Conservation (phyloP, 495 filamentous ascomycete genomes). For the Podospora pseudocomata region DNA sequence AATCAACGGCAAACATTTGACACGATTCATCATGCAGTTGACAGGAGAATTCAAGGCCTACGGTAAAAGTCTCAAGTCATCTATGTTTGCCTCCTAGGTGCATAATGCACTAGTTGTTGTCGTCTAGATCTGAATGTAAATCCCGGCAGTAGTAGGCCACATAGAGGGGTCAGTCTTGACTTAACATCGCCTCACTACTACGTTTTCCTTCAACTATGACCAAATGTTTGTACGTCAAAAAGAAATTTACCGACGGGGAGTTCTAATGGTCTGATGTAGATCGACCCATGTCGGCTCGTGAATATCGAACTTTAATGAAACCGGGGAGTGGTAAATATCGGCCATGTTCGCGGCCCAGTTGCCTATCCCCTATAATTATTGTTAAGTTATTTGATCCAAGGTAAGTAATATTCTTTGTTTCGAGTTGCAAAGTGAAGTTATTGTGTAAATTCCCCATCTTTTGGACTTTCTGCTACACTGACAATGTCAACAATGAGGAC, state of each 20-base stretch:
- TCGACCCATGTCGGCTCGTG: background rate
- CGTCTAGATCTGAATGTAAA: background rate
- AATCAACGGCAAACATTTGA: background rate
- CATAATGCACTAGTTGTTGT: background rate
- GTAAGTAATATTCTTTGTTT: too few species aligned
- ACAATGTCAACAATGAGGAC: background rate
- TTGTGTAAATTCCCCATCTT: too few species aligned
- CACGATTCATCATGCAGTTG: background rate
- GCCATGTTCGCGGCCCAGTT: background rate
- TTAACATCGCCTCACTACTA: background rate
- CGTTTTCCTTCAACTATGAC: background rate
- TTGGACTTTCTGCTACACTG: background rate
- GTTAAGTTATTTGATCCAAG: too few species aligned
- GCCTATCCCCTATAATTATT: too few species aligned
- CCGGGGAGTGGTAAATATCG: background rate
- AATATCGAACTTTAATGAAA: background rate
- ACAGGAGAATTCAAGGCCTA: background rate
- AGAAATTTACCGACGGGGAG: background rate
- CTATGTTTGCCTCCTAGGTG: background rate
- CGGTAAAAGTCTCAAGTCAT: background rate
- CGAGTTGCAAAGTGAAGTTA: too few species aligned
- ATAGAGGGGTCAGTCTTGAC: background rate
- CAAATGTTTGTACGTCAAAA: background rate
- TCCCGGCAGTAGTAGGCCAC: background rate
- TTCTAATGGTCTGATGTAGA: background rate